These are phyloP conservation scores for Geranium incanum DNA, from an alignment of 441 rosid genomes.

Conservation along the genomic window DNA sequence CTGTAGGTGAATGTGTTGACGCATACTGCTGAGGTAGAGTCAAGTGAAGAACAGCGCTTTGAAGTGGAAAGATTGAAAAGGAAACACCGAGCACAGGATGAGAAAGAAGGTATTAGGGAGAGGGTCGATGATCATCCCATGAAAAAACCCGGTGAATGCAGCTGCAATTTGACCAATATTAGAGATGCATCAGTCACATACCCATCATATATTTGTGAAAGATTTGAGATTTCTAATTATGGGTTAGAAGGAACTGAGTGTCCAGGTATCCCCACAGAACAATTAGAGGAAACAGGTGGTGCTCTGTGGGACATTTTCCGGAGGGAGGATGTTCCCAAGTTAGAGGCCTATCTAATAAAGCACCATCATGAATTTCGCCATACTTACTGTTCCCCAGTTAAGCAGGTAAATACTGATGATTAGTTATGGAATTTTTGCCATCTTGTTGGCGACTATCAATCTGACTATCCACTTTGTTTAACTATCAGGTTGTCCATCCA, in stretches of 20 bases:
- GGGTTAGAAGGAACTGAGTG: background rate
- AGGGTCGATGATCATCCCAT: background rate
- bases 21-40: conserved; percentile 53
- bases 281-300: conserved; percentile 21
- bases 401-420: conserved; percentile 33
- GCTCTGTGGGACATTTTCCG: conserved; percentile 95
- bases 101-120: conserved; percentile 33
- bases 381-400: conserved; percentile 54
- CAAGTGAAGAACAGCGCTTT: conserved; percentile 37
- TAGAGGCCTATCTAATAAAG: conserved; percentile 60
- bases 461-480: background rate
- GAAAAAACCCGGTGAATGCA: background rate
- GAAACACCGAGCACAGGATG: conserved; percentile 57
- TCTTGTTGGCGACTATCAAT: background rate
- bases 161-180: too few relatives aligned
- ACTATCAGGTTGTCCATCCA: conserved; percentile 62
- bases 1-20: conserved; percentile 76
- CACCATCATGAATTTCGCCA: conserved; percentile 71
- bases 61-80: conserved; percentile 46
- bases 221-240: background rate
- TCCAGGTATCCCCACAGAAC: background rate
- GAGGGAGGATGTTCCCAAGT: conserved; percentile 72
- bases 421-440: background rate
- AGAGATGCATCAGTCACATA: background rate
- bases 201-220: background rate